Evolutionary conservation across 2,329 filamentous ascomycete genomes (phyloP).

Genomic region (Setomelanomma holmii): DNA sequence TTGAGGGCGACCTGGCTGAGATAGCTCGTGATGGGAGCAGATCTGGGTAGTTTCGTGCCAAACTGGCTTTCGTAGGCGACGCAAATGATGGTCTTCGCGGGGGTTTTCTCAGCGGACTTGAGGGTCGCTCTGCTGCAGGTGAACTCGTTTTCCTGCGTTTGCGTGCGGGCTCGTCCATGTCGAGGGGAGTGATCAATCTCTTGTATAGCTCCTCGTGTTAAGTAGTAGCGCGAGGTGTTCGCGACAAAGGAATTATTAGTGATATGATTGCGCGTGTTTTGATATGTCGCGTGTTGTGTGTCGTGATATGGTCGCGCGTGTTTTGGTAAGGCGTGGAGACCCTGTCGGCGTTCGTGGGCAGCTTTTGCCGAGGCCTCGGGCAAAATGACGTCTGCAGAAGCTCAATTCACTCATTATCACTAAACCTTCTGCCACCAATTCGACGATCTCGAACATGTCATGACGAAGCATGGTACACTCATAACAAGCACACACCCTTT

Average conservation of each 20-base stretch:
- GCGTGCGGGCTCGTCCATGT: constrained; percentile 42
- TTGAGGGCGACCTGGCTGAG: constrained; percentile 15
- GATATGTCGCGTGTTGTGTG: no score
- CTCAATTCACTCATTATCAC: constrained; percentile 16
- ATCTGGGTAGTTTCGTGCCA: constrained; percentile 48
- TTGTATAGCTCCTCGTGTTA: not conserved
- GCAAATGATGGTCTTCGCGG: constrained; percentile 46
- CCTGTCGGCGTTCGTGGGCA: constrained; percentile 27
- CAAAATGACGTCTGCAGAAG: constrained; percentile 42
- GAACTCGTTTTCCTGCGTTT: constrained; percentile 47
- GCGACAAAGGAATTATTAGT: not conserved
- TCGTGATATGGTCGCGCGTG: no score
- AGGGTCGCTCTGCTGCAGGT: constrained; percentile 28
- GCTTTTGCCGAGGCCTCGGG: constrained; percentile 36
- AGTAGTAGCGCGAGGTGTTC: not conserved
- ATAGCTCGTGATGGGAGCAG: constrained; percentile 29
- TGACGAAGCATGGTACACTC: constrained; percentile 1
- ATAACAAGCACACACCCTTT: not conserved
- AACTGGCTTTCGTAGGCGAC: constrained; percentile 50
- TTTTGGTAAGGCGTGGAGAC: constrained; percentile 9
- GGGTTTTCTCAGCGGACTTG: constrained; percentile 39
- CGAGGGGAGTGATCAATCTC: not conserved
- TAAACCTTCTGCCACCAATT: constrained; percentile 9
- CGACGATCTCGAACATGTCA: constrained; percentile 6
- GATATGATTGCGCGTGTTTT: not conserved